Evolutionary conservation across 129 eudicot species (phyloP).

Genomic region (Chrysanthemum lavandulifolium): DNA sequence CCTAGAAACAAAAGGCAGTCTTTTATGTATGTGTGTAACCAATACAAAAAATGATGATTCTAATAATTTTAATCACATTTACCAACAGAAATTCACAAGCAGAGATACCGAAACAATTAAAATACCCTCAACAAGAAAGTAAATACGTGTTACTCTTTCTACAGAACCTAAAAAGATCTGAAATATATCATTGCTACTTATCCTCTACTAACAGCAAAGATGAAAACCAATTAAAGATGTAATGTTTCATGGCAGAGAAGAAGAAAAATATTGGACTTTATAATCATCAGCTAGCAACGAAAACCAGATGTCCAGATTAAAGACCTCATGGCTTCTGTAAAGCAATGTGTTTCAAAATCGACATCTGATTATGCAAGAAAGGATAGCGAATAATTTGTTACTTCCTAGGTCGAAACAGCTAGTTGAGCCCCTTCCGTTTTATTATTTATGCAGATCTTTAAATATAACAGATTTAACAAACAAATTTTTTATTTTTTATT

Average conservation of each 20-base stretch:
- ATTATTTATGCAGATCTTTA: not conserved
- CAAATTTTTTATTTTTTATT: no score
- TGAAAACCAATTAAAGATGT: not conserved
- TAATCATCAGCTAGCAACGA: not conserved
- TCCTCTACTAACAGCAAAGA: constrained; percentile 1
- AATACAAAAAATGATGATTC: not conserved
- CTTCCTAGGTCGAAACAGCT: not conserved
- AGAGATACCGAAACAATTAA: constrained; percentile 3
- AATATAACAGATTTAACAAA: not conserved
- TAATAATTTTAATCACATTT: not conserved
- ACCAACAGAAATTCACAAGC: not conserved
- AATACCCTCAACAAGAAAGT: not conserved
- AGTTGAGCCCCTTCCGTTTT: not conserved
- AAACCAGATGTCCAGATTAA: not conserved
- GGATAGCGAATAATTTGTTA: not conserved
- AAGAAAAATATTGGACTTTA: not conserved
- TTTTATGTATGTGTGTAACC: constrained; percentile 5
- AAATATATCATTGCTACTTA: not conserved
- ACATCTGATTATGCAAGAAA: not conserved
- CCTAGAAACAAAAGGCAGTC: constrained; percentile 7
- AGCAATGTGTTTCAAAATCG: not conserved
- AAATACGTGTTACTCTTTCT: constrained; percentile 1
- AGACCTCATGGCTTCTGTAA: not conserved
- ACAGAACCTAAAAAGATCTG: constrained; percentile 8
- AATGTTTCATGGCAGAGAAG: not conserved